Evolutionary conservation across 768 basidiomycete genomes (phyloP), one percentile per base, ranked within the genome.

Genomic region (Podaxis sp.): DNA sequence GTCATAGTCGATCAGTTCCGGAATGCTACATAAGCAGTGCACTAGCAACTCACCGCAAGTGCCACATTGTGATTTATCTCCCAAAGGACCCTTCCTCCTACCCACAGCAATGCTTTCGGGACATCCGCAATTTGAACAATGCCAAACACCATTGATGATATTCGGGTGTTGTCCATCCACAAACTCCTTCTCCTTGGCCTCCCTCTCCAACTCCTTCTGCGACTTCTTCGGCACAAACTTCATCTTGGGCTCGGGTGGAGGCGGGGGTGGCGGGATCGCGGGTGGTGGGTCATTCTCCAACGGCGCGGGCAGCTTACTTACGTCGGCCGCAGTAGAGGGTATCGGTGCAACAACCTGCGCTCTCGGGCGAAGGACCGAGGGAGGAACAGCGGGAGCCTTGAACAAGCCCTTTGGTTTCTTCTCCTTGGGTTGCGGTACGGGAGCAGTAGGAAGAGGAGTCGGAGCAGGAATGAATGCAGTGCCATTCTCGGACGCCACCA

Each of bases 101-200:
- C 94, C 94, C 46, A 93, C 77, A 2, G 93, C 91, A 60, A 96
- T 87, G 66, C 76, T 85, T 69, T 93, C 93, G 0, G 95, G 95
- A 69, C 91, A 91, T 4, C 95, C 95, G 67, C 93, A 97, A 68
- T 94, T 96, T 18, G 92, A 93, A 70, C 95, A 98, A 74, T 94
- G 92, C 95, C 95, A 97, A 3, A 91, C 80, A 0, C 91, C 93
- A 65, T 94, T 78, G 69, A 94, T 89, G 66, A 84, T 79, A 69
- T 93, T 91, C 40, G 87, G 80, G 67, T 91, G 91, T 68, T 91
- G 90, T 6, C 90, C 89, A 66, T 93, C 88, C 42, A 86, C 87
- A 68, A 87, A 91, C 72, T 91, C 91, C 68, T 80, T 87, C 71
- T 91, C 89, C 71, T 92, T 93, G 21, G 91, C 90, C 68, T 91